phyloP scores from a whole-genome alignment of 2,329 filamentous ascomycete genomes.

The Fonsecaea pugnacius region DNA sequence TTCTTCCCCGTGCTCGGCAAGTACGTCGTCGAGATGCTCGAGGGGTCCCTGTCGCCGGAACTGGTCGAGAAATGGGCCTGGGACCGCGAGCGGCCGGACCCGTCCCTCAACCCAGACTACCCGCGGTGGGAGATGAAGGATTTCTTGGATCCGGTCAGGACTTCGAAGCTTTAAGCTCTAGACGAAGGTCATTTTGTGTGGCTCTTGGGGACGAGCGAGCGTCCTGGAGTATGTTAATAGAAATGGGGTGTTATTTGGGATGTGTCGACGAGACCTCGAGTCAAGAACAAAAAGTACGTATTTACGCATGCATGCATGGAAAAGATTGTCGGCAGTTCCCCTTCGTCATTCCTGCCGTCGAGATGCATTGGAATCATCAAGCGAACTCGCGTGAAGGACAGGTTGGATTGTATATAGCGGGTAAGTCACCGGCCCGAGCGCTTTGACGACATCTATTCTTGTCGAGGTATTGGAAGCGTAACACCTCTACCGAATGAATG shows the following conservation, averaged over 20 bases:
- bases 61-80: slow-evolving; percentile 52
- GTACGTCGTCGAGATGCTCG: slow-evolving; percentile 54
- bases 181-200: not conserved
- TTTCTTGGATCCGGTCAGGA: slow-evolving; percentile 45
- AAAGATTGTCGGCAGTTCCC: not conserved
- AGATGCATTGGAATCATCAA: not conserved
- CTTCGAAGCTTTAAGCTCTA: slow-evolving; percentile 39
- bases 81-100: slow-evolving; percentile 63
- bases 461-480: not conserved
- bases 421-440: not conserved
- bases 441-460: not conserved
- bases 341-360: not conserved
- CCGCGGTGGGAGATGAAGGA: slow-evolving; percentile 63
- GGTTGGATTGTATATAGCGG: not conserved
- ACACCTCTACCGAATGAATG: not conserved
- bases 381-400: not conserved
- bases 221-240: not conserved
- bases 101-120: slow-evolving; percentile 59
- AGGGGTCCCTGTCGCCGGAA: slow-evolving; percentile 49
- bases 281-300: not conserved
- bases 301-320: not conserved
- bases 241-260: not conserved
- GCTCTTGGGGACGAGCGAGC: not conserved
- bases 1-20: slow-evolving; percentile 60
- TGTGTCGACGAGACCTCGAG: not conserved